Base-by-base conservation (phyloP, 352 stramenopile species). In the Lagenidium sp. region DNA sequence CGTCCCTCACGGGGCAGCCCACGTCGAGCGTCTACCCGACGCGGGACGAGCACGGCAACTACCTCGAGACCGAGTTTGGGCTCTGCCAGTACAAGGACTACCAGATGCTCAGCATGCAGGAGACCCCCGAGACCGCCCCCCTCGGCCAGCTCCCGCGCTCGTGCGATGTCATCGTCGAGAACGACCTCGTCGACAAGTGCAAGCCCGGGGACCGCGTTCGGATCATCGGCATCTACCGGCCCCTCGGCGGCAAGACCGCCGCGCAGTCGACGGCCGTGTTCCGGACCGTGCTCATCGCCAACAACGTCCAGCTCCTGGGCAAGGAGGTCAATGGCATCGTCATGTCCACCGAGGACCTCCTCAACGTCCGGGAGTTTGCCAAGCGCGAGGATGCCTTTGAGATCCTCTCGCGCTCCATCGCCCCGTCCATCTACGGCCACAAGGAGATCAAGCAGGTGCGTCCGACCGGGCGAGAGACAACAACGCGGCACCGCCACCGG, bases 21-120 rank as follows among this genome's bases (percentile, higher is more conserved):
- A 97, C 61, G 34, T 87, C 68, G 5, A 88, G 66, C 36, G 81
- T 96, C 0, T 98, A 98, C 62, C 95, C 95, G 18, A 98, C 91
- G 4, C 94, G 96, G 50, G 95, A 99, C 63, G 86, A 95, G 40
- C 85, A 98, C 25, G 94, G 95, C 20, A 98, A 99, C 60, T 62
- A 85, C 6, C 63, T 99, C 16, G 95, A 99, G 65, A 99, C 95
- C 0, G 97, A 99, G 60, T 99, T 97, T 53, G 97, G 97, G 0
- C 78, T 99, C 0, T 98, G 80, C 22, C 73, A 91, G 50, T 99
- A 98, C 78, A 99, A 98, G 57, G 96, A 99, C 60, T 96, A 99
- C 62, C 97, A 99, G 76, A 71, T 89, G 47, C 58, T 94, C 38
- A 91, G 65, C 50, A 92, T 94, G 65, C 79, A 93, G 58, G 82